Evolutionary conservation across 2,329 filamentous ascomycete genomes (phyloP).

Genomic region (Cladophialophora psammophila): DNA sequence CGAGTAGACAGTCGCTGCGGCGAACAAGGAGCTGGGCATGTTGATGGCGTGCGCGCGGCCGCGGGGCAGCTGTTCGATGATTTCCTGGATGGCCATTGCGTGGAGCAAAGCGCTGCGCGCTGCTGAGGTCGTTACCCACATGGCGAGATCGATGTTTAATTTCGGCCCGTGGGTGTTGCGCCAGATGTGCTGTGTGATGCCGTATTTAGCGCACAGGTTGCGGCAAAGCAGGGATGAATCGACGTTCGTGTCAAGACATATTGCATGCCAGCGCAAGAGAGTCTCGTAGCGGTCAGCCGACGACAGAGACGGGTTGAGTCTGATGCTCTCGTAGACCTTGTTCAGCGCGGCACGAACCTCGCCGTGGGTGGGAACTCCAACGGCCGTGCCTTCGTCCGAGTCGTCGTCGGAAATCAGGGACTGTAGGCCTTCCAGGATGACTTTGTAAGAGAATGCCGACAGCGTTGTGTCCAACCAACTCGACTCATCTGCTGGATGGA

Average conservation of each 20-base stretch:
- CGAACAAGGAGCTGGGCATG: constrained; percentile 55
- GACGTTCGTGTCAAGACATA: constrained; percentile 53
- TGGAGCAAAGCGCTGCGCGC: constrained; percentile 53
- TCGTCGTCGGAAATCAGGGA: constrained; percentile 52
- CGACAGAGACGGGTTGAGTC: constrained; percentile 47
- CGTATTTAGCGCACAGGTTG: constrained; percentile 50
- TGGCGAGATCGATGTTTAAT: constrained; percentile 47
- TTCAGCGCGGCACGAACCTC: constrained; percentile 51
- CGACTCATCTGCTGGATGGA: constrained; percentile 43
- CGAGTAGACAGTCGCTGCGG: constrained; percentile 53
- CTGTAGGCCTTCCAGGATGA: constrained; percentile 55
- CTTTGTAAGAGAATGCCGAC: constrained; percentile 52
- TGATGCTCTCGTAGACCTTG: constrained; percentile 51
- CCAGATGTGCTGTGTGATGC: constrained; percentile 52
- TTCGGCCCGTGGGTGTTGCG: constrained; percentile 38
- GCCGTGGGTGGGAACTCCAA: constrained; percentile 51
- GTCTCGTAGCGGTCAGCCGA: constrained; percentile 50
- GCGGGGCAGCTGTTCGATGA: constrained; percentile 54
- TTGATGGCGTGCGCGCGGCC: constrained; percentile 56
- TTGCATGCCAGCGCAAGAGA: constrained; percentile 55
- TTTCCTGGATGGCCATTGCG: constrained; percentile 56
- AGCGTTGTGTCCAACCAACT: constrained; percentile 47
- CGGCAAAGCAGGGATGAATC: constrained; percentile 52
- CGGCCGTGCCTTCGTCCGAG: constrained; percentile 47
- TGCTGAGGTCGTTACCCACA: constrained; percentile 50